Evolutionary conservation across 1,284 basidiomycete genomes (phyloP).

Genomic region (Ganoderma boninense): DNA sequence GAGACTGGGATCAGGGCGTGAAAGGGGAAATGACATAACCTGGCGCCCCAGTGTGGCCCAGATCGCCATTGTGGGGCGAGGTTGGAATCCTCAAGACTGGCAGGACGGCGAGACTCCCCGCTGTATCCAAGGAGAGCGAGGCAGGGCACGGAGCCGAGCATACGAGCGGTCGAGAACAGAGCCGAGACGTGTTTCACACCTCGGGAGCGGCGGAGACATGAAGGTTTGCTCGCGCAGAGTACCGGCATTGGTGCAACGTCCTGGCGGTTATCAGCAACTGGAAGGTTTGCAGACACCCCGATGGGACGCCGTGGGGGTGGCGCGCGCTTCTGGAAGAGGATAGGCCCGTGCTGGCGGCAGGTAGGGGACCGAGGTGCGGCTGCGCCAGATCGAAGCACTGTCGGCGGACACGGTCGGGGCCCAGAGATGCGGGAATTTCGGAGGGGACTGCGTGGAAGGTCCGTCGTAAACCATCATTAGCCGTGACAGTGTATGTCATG

Average conservation of each 20-base stretch:
- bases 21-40: neutral
- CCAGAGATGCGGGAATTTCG: constrained; percentile 6
- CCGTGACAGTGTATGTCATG: constrained; percentile 6
- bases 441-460: constrained; percentile 4
- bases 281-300: constrained; percentile 1
- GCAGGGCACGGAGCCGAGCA: neutral
- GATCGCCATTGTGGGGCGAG: neutral
- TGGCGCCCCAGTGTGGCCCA: neutral
- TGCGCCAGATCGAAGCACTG: neutral
- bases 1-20: constrained; percentile 1
- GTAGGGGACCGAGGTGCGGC: neutral
- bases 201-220: neutral
- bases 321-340: constrained; percentile 1
- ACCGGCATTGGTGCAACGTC: neutral
- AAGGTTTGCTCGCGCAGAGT: neutral
- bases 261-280: neutral
- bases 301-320: neutral
- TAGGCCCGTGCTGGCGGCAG: constrained; percentile 5
- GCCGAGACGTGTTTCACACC: neutral
- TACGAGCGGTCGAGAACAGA: neutral
- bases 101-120: neutral
- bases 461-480: neutral
- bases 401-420: neutral
- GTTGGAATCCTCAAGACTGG: neutral
- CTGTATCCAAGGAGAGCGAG: neutral